Base-by-base conservation (phyloP, 345 rosid species). In the Gossypium stocksii region DNA sequence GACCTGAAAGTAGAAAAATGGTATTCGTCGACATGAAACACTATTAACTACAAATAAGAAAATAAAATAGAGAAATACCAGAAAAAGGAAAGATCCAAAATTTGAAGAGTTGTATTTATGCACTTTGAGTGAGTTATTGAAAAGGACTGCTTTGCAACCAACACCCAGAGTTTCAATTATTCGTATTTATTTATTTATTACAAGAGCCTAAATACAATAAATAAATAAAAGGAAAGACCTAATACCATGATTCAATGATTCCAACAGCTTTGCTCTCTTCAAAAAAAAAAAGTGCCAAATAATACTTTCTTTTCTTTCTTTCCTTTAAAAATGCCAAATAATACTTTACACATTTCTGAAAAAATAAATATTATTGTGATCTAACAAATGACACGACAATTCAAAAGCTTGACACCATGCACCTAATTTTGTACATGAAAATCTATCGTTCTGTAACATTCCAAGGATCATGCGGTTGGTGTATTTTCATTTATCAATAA, bases 71-170 rank as follows among this genome's bases (percentile, higher is more conserved):
- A 62, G 71, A 60, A 74, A 29, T 25, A 14, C 17, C 53, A n/a
- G 29, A 71, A 74, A 60, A 7, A 34, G 5, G 41, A 34, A 41
- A 64, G 62, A 72, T 74, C 77, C 78, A 69, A 34, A 27, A 34
- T 34, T 25, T 49, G 74, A 65, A 75, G 59, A 51, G 71, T 83
- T 77, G 45, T 53, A n/a, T 69, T 76, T 77, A 62, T 54, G 79
- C 41, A 75, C 70, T 38, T 71, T 20, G 38, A 44, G 3, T 58
- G 82, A 73, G 65, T 48, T 77, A 60, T 63, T 17, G 82, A 83
- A 76, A 76, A 78, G n/a, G 78, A 83, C 76, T 52, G 54, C 7
- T 17, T 45, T 0, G 68, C 43, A 62, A 54, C 52, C 2, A 49
- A 66, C 54, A 14, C 48, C n/a, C 9, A 8, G 41, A 20, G 23